Evolutionary conservation across 2,329 filamentous ascomycete genomes (phyloP), one percentile per base, ranked within the genome.

Genomic region (Diaporthe vexans): DNA sequence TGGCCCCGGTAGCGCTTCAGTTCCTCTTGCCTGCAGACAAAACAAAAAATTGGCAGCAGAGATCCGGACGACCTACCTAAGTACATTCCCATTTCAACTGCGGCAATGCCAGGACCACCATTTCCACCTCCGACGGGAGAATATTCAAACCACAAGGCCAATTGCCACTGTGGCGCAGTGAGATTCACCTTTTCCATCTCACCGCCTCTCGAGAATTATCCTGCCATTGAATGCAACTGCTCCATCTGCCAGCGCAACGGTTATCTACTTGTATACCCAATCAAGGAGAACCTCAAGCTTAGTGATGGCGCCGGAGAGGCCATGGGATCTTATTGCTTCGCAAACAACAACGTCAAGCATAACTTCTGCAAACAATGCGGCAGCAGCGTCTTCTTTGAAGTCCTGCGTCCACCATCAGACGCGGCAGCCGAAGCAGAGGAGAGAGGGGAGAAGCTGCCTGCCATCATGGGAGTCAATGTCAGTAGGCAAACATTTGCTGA

Each of bases 221-320:
- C 73, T 10, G 67, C 52, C 11, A 58, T 74, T 21, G 54, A 21
- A 9, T 74, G 73, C 68, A 72, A 71, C 57, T 74, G 73, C 68
- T 74, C 67, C 8, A 43, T 74, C 40, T 74, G 73, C 24, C 73
- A 74, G 68, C 68, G 73, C 46, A 74, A 74, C 8, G 73, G 73
- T 8, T 74, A 74, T 11, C 9, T 74, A 58, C 57, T 74, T 8
- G 73, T 74, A 10, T 74, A 74, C 33, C 73, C 73, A 17, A 26
- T 48, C 29, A 65, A 58, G 57, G 68, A 72, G 52, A 40, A 71
- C 58, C 48, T 74, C 8, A 46, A 40, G 11, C n/a, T 74, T 29
- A 26, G 37, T 4, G 13, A 35, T 11, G 65, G 21, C 9, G n/a
- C 35, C 17, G 57, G 52, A 46, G 58, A 37, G 37, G 43, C 51